Evolutionary conservation across 768 basidiomycete genomes (phyloP), one percentile per base, ranked within the genome.

Genomic region (Serendipita sp.): DNA sequence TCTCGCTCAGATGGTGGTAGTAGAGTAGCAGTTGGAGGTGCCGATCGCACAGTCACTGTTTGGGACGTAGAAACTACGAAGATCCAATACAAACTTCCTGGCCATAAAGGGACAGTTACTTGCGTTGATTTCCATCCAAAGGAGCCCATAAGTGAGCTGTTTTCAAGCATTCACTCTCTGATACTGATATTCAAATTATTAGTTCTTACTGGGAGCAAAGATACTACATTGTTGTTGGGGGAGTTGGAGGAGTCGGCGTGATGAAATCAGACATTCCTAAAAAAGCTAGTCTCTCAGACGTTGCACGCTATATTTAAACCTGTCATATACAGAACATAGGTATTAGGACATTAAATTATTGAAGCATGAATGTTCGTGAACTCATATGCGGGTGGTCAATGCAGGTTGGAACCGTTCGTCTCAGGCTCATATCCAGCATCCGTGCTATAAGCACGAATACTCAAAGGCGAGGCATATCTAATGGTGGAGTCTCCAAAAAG

Each of bases 51-150:
- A 74, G 89, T 90, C 41, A 86, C 83, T 65, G 85, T 92, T 44
- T 91, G 90, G 89, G 89, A 90, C 13, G 88, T 88, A 3, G 88
- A 91, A 67, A 89, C 80, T 68, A 83, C 80, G 32, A 83, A 81
- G 66, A 80, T 88, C 2, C 71, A 86, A 68, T 92, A 91, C 78
- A 91, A 93, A 89, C 80, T 97, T 65, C 92, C 95, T 45, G 95
- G 95, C 13, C 95, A 99, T 74, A 96, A 92, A 73, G 94, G 95
- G 10, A 94, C 94, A 0, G 93, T 98, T 13, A 93, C 92, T 1
- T 78, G 86, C n/a, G 91, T 92, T 0, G 96, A 95, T 70, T 96
- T 95, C 78, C 92, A 95, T 73, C 93, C 95, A 7, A 91, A 86
- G 71, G 93, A 96, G 70, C 94, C 93, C 10, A 93, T 96, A 73